Evolutionary conservation across 106 monocot species (phyloP).

Genomic region (Allium sativum): DNA sequence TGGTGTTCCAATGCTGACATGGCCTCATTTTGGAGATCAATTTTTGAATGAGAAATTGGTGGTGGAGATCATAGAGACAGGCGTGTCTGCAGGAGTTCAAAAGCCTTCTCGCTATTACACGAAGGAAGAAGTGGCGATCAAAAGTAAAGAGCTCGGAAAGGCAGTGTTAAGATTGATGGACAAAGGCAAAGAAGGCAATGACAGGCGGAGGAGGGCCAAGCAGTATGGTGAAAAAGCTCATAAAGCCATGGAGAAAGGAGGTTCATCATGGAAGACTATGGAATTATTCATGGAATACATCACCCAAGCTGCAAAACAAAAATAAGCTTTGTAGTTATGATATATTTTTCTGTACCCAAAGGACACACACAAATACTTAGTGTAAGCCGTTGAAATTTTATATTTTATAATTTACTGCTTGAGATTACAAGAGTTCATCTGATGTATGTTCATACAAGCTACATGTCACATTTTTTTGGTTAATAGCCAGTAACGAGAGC

Average conservation of each 20-base stretch:
- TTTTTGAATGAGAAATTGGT: conserved; percentile 4
- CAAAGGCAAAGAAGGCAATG: conserved; percentile 8
- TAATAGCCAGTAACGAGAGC: too few species aligned
- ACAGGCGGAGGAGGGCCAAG: conserved; percentile 26
- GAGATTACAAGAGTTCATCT: too few species aligned
- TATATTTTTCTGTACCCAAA: too few species aligned
- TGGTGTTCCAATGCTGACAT: not conserved
- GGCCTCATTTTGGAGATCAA: conserved; percentile 2
- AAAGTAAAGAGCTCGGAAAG: conserved; percentile 9
- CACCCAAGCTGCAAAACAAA: too few species aligned
- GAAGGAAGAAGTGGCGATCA: not conserved
- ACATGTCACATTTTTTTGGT: too few species aligned
- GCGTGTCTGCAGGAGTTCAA: not conserved
- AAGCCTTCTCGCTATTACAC: not conserved
- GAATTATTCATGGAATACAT: not conserved
- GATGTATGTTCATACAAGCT: too few species aligned
- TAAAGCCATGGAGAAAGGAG: conserved; percentile 33
- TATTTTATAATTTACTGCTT: too few species aligned
- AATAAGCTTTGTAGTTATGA: too few species aligned
- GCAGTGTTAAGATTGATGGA: conserved; percentile 29
- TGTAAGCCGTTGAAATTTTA: too few species aligned
- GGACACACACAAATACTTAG: too few species aligned
- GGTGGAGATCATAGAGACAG: not conserved
- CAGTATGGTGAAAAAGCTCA: conserved; percentile 22
- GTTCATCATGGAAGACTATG: not conserved